Base-by-base conservation (phyloP, 768 basidiomycete genomes). In the Boletus reticuloceps region DNA sequence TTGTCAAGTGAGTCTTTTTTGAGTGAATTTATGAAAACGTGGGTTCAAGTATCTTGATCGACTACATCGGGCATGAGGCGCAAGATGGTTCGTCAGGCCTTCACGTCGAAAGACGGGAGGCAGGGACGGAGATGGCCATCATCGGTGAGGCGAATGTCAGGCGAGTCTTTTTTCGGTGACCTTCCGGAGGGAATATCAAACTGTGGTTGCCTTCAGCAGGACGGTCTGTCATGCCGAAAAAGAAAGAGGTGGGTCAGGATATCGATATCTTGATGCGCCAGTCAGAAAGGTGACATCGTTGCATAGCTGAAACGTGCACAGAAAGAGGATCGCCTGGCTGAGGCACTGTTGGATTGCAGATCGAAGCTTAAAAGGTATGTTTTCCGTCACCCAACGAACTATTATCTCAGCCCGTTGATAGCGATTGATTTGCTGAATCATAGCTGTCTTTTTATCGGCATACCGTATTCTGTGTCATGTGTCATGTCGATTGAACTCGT, bases 321-420 rank as follows among this genome's bases (percentile, higher is more conserved):
- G 55, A 86, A 90, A 65, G 88, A 91, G 54, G 91, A 91, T 3
- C 79, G 87, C n/a, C 70, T 92, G 16, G 85, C 89, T 2, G 91
- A 93, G 66, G 85, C 86, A 8, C 67, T 94, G 69, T 75, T 94
- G 31, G 88, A 94, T 65, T 81, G 91, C 27, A 79, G 92, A 36
- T 75, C 87, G 17, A 94, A 94, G 68, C 77, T 94, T 52, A 94
- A 94, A 72, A 91, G 89, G 91, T 85, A 55, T 32, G 71, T 65
- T 44, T n/a, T 46, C 10, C 25, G 6, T 37, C 38, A 43, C 32
- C 38, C 10, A 37, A 32, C 38, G 48, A 44, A 37, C 42, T 34
- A 22, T 54, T 25, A 5, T 41, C 59, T 57, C 41, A 61, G 50
- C 47, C 16, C 16, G 22, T 51, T 59, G 39, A 40, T 47, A 78